Evolutionary conservation across 805 yeast species (phyloP).

Genomic region (Saccharomycopsis guyanensis): DNA sequence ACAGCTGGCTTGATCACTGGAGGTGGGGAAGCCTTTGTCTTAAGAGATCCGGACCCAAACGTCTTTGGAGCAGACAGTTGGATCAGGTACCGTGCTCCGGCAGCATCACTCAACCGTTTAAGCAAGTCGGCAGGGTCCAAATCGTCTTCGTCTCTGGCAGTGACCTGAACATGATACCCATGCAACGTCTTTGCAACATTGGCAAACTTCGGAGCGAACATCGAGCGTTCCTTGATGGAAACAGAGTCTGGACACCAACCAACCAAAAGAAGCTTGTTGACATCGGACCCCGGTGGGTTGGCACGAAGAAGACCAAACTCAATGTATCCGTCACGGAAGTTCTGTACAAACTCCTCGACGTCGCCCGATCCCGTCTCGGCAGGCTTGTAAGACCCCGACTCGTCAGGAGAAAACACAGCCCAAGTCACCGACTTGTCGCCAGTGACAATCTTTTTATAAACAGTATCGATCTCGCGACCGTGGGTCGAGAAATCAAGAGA

Average conservation of each 20-base stretch:
- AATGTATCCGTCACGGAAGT: constrained; percentile 70
- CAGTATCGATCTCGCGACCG: constrained; percentile 65
- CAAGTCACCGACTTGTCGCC: constrained; percentile 67
- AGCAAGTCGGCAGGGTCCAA: constrained; percentile 71
- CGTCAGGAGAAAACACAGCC: constrained; percentile 74
- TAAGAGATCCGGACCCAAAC: neutral
- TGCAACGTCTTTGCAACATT: constrained; percentile 60
- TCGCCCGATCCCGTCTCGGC: constrained; percentile 52
- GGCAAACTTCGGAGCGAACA: constrained; percentile 71
- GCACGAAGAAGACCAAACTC: constrained; percentile 89
- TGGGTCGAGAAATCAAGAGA: constrained; percentile 50
- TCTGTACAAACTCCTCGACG: constrained; percentile 68
- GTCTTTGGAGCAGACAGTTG: constrained; percentile 29
- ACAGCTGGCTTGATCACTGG: constrained; percentile 27
- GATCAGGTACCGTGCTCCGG: constrained; percentile 90
- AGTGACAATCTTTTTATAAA: constrained; percentile 71
- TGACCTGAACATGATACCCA: constrained; percentile 92
- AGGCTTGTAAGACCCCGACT: constrained; percentile 38
- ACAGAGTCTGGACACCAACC: constrained; percentile 99
- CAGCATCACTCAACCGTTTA: constrained; percentile 75
- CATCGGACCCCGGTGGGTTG: constrained; percentile 86
- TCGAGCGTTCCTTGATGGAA: constrained; percentile 66
- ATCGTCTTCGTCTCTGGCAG: constrained; percentile 93
- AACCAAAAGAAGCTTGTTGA: constrained; percentile 70
- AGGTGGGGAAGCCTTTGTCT: constrained; percentile 22